phyloP scores from a whole-genome alignment of 768 basidiomycete genomes.

The Kwoniella pini region DNA sequence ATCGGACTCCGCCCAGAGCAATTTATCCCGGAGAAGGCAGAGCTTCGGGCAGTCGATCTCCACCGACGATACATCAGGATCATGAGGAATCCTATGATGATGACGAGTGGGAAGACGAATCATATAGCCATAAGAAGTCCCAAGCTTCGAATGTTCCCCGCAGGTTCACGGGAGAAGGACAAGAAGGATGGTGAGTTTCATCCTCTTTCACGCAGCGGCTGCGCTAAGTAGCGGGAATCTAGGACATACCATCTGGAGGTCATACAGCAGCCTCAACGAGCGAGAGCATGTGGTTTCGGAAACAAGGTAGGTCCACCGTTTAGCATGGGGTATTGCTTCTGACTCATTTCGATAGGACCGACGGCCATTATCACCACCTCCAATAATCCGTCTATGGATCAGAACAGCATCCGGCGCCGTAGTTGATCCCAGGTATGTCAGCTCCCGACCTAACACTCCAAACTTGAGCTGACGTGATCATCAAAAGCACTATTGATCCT shows the following conservation, averaged over 20 bases:
- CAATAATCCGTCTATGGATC: conserved; percentile 59
- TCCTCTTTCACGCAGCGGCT: background rate
- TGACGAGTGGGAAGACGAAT: background rate
- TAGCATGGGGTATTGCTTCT: background rate
- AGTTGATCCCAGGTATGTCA: conserved; percentile 33
- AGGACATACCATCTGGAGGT: conserved; percentile 83
- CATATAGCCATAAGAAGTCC: background rate
- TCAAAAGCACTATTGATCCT: conserved; percentile 73
- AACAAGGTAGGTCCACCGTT: conserved; percentile 69
- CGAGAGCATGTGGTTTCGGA: conserved; percentile 94
- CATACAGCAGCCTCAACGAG: conserved; percentile 83
- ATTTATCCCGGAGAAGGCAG: conserved; percentile 2
- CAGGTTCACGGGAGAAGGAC: conserved; percentile 2
- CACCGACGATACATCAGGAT: conserved; percentile 2
- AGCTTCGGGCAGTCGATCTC: background rate
- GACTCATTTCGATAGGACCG: conserved; percentile 67
- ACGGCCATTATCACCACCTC: conserved; percentile 82
- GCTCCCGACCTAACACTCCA: background rate
- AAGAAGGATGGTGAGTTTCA: conserved; percentile 22
- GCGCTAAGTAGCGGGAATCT: background rate
- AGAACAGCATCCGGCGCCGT: conserved; percentile 23
- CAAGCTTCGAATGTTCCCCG: background rate
- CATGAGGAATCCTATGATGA: background rate
- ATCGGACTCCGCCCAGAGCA: background rate
- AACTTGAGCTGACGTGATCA: conserved; percentile 18